Conservation (phyloP, 768 basidiomycete genomes). For the Kwoniella sp. region DNA sequence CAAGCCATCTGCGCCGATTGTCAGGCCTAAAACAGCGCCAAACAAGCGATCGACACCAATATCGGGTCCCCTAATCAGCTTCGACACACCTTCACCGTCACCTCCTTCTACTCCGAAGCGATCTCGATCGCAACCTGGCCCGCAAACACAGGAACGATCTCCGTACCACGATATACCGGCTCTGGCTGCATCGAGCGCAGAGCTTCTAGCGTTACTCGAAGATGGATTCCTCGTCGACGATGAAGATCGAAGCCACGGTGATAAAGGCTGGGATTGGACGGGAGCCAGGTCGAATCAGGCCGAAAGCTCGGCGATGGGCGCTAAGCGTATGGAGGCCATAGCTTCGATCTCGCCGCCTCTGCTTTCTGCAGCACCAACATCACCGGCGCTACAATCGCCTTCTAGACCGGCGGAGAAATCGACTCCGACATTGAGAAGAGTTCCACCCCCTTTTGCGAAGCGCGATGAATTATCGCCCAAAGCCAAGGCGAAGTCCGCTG, state of each 20-base stretch:
- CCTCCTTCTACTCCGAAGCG: slow-evolving; percentile 3
- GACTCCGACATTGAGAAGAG: not conserved
- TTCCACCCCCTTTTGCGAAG: not conserved
- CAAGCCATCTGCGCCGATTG: too few relatives aligned
- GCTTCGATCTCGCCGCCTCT: not conserved
- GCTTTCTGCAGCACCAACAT: not conserved
- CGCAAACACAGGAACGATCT: not conserved
- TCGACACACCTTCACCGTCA: slow-evolving; percentile 14
- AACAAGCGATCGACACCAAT: slow-evolving; percentile 2
- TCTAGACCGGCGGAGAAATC: not conserved
- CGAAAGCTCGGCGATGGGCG: slow-evolving; percentile 16
- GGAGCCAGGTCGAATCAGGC: not conserved
- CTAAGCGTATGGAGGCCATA: slow-evolving; percentile 8
- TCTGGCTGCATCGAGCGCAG: slow-evolving; percentile 31
- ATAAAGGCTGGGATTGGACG: not conserved
- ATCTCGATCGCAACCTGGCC: not conserved
- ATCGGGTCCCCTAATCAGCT: slow-evolving; percentile 37
- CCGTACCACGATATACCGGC: slow-evolving; percentile 16
- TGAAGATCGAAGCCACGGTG: not conserved
- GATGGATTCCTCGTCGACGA: slow-evolving; percentile 26
- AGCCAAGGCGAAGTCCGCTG: not conserved
- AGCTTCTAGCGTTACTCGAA: slow-evolving; percentile 36
- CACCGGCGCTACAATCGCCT: not conserved
- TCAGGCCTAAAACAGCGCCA: not conserved
- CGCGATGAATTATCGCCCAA: not conserved